Base-by-base conservation (phyloP, 352 stramenopile species). In the Phytophthora chlamydospora region DNA sequence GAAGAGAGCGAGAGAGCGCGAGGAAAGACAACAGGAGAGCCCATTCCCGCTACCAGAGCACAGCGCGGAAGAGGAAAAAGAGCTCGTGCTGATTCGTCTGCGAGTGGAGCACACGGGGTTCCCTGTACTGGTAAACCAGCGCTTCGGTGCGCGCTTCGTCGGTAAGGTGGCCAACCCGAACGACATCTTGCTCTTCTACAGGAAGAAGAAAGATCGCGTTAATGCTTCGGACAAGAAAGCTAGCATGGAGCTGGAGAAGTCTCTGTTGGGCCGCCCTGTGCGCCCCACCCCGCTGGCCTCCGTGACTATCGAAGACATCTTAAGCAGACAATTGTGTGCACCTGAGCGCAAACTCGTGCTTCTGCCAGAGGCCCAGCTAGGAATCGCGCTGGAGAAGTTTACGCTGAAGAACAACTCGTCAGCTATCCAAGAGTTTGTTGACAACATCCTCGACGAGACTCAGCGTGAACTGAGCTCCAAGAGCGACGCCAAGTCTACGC, bases 41-140 rank as follows among this genome's bases (percentile, higher is more conserved):
- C 64, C 68, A 10, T 77, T 74, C 38, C 64, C 68, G 8, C 29
- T 74, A 7, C 59, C 68, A 43, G 49, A 65, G 6, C 51, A 35
- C 19, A 34, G 19, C 31, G 49, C 6, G 41, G 62, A 66, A 39
- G 33, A 57, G 8, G 73, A 81, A 24, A 68, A 84, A 31, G 73
- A 81, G 32, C 51, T 93, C 46, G 74, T 94, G 29, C 80, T 97
- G 4, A 74, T 97, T 36, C 84, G 90, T 6, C 57, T 97, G 12
- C 84, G 89, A 32, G 89, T 97, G 11, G 90, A 97, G 53, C 88
- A 97, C 66, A 84, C 85, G 8, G 88, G 87, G n/a, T 97, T 97
- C 52, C 88, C 85, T 1, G 74, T 95, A 50, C 42, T 97, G 9
- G 85, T 92, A 16, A 95, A 94, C 50, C 87, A 97, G 64, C 80